A percentile compares a stretch with the other conserved stretches of the same genome.
Conservation (phyloP, 768 basidiomycete genomes). For the Suillus occidentalis region DNA sequence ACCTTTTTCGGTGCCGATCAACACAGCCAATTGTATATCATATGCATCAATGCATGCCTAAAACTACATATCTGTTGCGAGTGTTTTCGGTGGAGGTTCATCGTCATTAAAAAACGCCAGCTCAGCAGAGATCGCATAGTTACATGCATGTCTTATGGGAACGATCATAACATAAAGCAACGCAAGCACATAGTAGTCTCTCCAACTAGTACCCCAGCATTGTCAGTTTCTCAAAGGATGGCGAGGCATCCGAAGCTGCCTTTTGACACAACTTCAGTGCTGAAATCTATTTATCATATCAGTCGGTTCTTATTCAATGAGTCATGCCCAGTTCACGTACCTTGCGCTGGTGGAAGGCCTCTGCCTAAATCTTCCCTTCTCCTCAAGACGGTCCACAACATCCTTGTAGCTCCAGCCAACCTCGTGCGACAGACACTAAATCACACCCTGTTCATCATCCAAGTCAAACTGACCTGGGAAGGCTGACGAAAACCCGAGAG, state of each 20-base stretch:
- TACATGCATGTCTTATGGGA: constrained; percentile 45
- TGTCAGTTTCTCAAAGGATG: too few relatives aligned
- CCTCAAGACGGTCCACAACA: constrained; percentile 98
- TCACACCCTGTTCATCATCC: constrained; percentile 5
- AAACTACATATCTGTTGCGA: constrained; percentile 11
- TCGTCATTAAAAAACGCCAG: constrained; percentile 13
- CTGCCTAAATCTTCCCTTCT: constrained; percentile 99
- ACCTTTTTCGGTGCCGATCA: constrained; percentile 14
- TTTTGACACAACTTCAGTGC: constrained; percentile 95
- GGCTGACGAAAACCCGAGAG: too few relatives aligned
- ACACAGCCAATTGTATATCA: constrained; percentile 28
- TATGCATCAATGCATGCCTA: constrained; percentile 6
- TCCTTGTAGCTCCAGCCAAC: constrained; percentile 99
- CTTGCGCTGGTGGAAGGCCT: constrained; percentile 99
- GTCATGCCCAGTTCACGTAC: constrained; percentile 44
- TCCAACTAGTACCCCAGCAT: too few relatives aligned
- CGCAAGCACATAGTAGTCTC: too few relatives aligned
- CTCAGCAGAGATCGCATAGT: constrained; percentile 29
- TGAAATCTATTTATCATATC: constrained; percentile 54
- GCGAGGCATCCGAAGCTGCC: constrained; percentile 51
- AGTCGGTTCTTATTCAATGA: constrained; percentile 14
- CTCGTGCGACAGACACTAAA: constrained; percentile 92
- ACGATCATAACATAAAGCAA: constrained; percentile 41
- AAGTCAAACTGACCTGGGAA: background rate
- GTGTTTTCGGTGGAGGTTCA: constrained; percentile 6